Evolutionary conservation across 202 grass and related monocot species (phyloP).

Genomic region (Carex arenaria): DNA sequence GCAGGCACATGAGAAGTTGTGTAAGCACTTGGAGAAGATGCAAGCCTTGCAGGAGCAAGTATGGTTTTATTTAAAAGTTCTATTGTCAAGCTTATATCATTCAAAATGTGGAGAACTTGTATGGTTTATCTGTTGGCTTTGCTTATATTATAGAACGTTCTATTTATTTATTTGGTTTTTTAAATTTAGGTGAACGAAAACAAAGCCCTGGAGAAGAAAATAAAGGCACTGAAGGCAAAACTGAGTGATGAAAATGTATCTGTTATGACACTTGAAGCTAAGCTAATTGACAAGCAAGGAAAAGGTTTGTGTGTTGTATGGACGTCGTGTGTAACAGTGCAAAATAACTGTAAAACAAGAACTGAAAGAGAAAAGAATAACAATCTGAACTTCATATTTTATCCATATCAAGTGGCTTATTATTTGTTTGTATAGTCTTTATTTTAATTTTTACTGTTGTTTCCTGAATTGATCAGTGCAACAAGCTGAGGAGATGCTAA

Average conservation of each 20-base stretch:
- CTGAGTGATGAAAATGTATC: slow-evolving; percentile 43
- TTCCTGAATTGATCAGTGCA: slow-evolving; percentile 36
- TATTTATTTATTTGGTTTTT: slow-evolving; percentile 5
- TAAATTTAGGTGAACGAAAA: slow-evolving; percentile 45
- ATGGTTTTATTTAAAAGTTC: slow-evolving; percentile 25
- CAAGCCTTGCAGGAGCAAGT: slow-evolving; percentile 71
- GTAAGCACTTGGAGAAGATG: slow-evolving; percentile 48
- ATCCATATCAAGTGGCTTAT: neutral
- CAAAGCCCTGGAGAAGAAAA: slow-evolving; percentile 75
- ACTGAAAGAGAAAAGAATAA: neutral
- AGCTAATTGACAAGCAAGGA: slow-evolving; percentile 51
- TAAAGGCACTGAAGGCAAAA: slow-evolving; percentile 63
- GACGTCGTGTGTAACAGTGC: neutral
- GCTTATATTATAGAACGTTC: neutral
- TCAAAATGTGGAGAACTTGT: neutral
- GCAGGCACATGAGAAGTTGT: slow-evolving; percentile 65
- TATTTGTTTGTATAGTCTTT: slow-evolving; percentile 17
- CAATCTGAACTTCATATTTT: slow-evolving; percentile 13
- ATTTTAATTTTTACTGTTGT: neutral
- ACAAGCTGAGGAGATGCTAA: slow-evolving; percentile 41
- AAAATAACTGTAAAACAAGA: neutral
- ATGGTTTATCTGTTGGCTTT: neutral
- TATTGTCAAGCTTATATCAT: neutral
- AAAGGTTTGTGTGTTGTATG: slow-evolving; percentile 46
- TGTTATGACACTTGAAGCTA: slow-evolving; percentile 38